phyloP scores from a whole-genome alignment of 1,284 basidiomycete species.

The Irpex rosettiformis region DNA sequence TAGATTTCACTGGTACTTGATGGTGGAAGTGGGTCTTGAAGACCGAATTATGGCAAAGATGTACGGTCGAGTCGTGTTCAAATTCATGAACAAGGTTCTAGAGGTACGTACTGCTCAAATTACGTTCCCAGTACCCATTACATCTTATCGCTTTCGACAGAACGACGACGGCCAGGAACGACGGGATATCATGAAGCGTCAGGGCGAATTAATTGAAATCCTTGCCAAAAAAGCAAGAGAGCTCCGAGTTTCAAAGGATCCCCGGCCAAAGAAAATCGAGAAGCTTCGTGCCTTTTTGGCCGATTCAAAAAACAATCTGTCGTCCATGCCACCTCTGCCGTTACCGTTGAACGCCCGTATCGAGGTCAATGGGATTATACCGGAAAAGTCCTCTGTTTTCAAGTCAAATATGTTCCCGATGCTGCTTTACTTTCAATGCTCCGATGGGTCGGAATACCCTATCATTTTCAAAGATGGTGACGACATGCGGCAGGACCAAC shows the following conservation, averaged over 20 bases:
- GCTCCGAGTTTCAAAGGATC: constrained; percentile 86
- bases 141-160: constrained; percentile 33
- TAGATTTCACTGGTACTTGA: constrained; percentile 95
- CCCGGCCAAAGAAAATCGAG: constrained; percentile 96
- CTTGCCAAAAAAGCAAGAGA: constrained; percentile 85
- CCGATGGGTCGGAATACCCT: constrained; percentile 78
- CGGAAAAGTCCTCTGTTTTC: constrained; percentile 94
- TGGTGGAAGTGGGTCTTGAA: constrained; percentile 84
- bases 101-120: constrained; percentile 53
- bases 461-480: constrained; percentile 99
- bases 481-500: constrained; percentile 96
- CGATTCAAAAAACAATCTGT: constrained; percentile 81
- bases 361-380: constrained; percentile 78
- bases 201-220: constrained; percentile 83
- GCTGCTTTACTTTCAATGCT: constrained; percentile 84
- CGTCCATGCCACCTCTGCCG: constrained; percentile 74
- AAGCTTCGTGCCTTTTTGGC: constrained; percentile 81
- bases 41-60: constrained; percentile 86
- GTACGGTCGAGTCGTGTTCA: constrained; percentile 87
- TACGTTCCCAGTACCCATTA: constrained; percentile 13
- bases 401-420: constrained; percentile 96
- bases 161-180: constrained; percentile 73
- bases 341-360: constrained; percentile 88
- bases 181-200: constrained; percentile 78
- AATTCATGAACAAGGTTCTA: constrained; percentile 82